Base-by-base conservation (phyloP, 805 yeast genomes). In the Wickerhamiella sorbophila region DNA sequence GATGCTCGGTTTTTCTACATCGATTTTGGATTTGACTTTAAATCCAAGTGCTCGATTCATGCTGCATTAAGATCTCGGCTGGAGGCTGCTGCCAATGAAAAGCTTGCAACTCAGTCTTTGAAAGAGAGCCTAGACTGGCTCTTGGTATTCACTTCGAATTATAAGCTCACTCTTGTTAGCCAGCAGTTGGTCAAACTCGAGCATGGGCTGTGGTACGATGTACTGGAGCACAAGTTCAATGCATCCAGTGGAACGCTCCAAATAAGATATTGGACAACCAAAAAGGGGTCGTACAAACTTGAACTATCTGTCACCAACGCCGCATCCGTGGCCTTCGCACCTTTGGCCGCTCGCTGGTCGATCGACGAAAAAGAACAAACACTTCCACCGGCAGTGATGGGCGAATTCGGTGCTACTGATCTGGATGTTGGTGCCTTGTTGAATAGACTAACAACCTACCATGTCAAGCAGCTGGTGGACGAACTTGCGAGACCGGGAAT, bases 1-100 rank as follows among this genome's bases (percentile, higher is more conserved):
- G 70, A 71, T 31, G 72, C 85, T 0, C 85, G 85, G 14, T 78
- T 81, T 51, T 82, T 77, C 54, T 68, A 85, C 45, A 80, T 88
- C 17, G 88, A 83, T 56, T 79, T 86, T 59, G 69, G 74, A 42
- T 71, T 86, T 43, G 62, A 71, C 18, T 78, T 80, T 52, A 50
- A 57, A 6, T 55, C 56, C 10, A 44, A 51, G 1, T 51, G 57
- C 4, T 47, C 57, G 5, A 20, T 34, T 24, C 19, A 12, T 16
- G 26, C 26, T 22, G 19, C 10, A 49, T 57, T 15, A 66, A 69
- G n/a, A 38, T 39, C 16, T 48, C 24, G 37, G 8, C 10, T 83
- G 17, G 86, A 79, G 52, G 62, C 63, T 21, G 58, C 67, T 2
- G 72, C 75, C 6, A 82, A 83, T 55, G 62, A 64, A 19, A 65